Base-by-base conservation (phyloP, 2,329 filamentous ascomycete genomes). In the Aspergillus sergii region DNA sequence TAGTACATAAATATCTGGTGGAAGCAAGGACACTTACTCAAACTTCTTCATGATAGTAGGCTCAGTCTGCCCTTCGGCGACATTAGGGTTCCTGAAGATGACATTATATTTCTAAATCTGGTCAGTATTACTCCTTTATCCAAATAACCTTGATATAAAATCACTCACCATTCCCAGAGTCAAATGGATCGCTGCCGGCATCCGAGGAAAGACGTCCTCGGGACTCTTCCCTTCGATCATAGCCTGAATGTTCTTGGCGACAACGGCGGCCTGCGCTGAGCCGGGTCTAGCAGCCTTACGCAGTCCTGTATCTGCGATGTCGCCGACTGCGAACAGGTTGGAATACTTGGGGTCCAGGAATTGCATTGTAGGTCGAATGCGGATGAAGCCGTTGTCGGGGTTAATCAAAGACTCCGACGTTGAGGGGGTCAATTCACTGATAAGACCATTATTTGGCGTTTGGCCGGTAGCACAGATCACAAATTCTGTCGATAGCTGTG, bases 381-480 rank as follows among this genome's bases (percentile, higher is more conserved):
- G 73, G 55, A 78, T 71, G 36, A 71, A 77, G 5, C 75, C 75
- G 58, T 76, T 77, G 1, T 72, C 66, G 0, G 73, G 75, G 62
- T 78, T 79, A 4, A 77, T 60, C 1, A 78, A 62, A 1, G 72
- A 72, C 9, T 67, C 64, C 0, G 69, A 36, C 0, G 56, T 57
- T 0, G 71, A 70, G 1, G 76, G 67, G 1, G 73, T 68, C 3
- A 82, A 61, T 7, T 71, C 58, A 2, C 68, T 55, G 8, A 84
- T 60, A 6, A 83, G 71, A 16, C 72, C 66, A 14, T 80, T 82
- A 46, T 83, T 82, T 0, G 82, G 80, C n/a, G 69, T 79, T 69
- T 84, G 82, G 3, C 83, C 82, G 0, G 80, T 84, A 3, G 81
- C 82, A 1, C 79, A 69, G 30, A 84, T 82, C 51, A 73, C 81